A percentile compares a stretch with the other conserved stretches of the same genome.
phyloP scores from a whole-genome alignment of 2,329 filamentous ascomycete genomes.

The Scedosporium apiospermum region DNA sequence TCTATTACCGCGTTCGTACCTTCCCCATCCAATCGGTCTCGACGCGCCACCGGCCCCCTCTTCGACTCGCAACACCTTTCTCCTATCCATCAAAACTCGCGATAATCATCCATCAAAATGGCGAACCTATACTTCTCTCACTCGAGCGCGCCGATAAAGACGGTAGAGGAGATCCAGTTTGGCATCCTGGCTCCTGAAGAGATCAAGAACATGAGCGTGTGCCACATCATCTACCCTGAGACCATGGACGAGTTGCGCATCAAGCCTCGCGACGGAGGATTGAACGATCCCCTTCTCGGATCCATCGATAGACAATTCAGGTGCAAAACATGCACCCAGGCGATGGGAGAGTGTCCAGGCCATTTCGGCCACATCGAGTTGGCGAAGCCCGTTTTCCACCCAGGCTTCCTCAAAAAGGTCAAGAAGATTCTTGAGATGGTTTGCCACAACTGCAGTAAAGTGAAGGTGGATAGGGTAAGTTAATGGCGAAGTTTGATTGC shows the following conservation, averaged over 20 bases:
- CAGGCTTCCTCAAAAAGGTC: conserved; percentile 95
- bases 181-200: conserved; percentile 95
- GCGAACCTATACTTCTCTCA: conserved; percentile 84
- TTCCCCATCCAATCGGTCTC: background rate
- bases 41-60: background rate
- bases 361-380: conserved; percentile 99
- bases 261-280: conserved; percentile 79
- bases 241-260: conserved; percentile 96
- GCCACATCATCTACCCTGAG: conserved; percentile 94
- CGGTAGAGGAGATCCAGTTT: conserved; percentile 98
- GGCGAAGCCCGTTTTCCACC: conserved; percentile 88
- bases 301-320: conserved; percentile 94
- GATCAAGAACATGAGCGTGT: conserved; percentile 98
- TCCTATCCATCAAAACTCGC: background rate
- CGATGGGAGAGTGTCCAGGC: conserved; percentile 90
- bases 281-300: conserved; percentile 92
- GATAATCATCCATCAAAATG: conserved; percentile 51
- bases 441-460: conserved; percentile 97
- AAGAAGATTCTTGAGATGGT: conserved; percentile 99
- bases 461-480: conserved; percentile 97
- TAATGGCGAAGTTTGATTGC: conserved; percentile 29
- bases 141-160: conserved; percentile 92
- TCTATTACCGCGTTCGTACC: background rate
- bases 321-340: conserved; percentile 93
- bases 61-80: background rate